phyloP scores from a whole-genome alignment of 2,329 filamentous ascomycete species.

The Escovopsis weberi region DNA sequence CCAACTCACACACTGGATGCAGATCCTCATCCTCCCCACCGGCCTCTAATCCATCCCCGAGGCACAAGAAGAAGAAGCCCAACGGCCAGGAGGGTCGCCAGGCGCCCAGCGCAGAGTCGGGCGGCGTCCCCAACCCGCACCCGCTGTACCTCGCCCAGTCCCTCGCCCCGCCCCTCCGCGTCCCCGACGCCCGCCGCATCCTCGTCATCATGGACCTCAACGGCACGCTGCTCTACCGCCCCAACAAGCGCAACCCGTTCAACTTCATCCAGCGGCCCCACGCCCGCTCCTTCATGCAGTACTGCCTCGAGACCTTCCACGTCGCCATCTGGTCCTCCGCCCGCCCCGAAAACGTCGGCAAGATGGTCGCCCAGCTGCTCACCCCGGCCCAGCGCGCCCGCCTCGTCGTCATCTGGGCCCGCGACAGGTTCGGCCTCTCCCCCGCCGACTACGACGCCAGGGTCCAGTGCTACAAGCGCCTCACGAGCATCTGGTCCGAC shows the following conservation, averaged over 20 bases:
- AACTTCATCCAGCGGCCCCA: constrained; percentile 53
- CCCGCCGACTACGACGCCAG: constrained; percentile 48
- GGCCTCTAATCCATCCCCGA: background rate
- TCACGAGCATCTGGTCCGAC: constrained; percentile 56
- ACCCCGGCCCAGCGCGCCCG: constrained; percentile 32
- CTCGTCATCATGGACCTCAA: constrained; percentile 87
- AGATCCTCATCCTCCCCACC: no score
- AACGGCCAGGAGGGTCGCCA: constrained; percentile 3
- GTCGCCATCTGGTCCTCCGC: constrained; percentile 92
- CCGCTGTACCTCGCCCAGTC: constrained; percentile 45
- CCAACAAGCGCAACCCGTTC: constrained; percentile 30
- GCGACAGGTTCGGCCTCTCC: constrained; percentile 60
- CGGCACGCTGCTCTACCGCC: constrained; percentile 71
- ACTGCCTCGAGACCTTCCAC: constrained; percentile 58
- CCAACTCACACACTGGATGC: background rate
- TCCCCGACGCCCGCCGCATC: constrained; percentile 41
- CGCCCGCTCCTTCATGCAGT: constrained; percentile 53
- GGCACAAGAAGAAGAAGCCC: background rate
- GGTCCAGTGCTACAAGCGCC: constrained; percentile 80
- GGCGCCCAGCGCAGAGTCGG: constrained; percentile 27
- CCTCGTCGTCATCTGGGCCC: constrained; percentile 61
- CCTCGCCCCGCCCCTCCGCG: constrained; percentile 23
- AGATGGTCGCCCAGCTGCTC: constrained; percentile 54
- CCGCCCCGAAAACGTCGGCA: constrained; percentile 52
- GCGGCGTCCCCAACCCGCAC: constrained; percentile 47